Base-by-base conservation (phyloP, 2,329 filamentous ascomycete genomes). In the Cytospora schulzeri region DNA sequence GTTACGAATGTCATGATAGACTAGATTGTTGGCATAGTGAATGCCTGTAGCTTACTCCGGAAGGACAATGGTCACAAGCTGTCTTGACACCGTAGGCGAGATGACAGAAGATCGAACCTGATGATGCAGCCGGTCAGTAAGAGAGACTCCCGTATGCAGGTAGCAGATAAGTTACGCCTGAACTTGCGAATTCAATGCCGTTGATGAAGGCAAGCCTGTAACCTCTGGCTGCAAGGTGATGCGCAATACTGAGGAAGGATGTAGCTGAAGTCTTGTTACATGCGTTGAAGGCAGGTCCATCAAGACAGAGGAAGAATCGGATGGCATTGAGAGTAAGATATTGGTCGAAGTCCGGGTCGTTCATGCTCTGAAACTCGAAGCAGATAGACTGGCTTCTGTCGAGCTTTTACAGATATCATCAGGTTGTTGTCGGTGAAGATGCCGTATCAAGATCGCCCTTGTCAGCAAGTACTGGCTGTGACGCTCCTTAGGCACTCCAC, bases 221-320 rank as follows among this genome's bases (percentile, higher is more conserved):
- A 0, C 85, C 83, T n/a, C 77, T 75, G 0, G 71, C 72, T 59
- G 87, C 79, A 65, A 90, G 83, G 64, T 77, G 80, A 62, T 82
- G 79, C 48, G 90, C 85, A 70, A 87, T 78, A 5, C 74, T 71
- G 38, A 84, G 77, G 28, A 73, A 71, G 4, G 53, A 55, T 28
- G 56, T 52, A 24, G 38, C 54, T 64, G 51, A 55, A 9, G 29
- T 50, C 29, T 31, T 57, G 35, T 67, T 55, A 75, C 70, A 22
- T 19, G 33, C 6, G n/a, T n/a, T 38, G 48, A 60, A 63, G 33
- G 54, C 64, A n/a, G 66, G 63, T 7, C 88, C 89, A 72, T 91
- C 87, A 68, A 91, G 88, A 60, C 84, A 85, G 78, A 93, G 83
- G 60, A 92, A 76, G 69, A 92, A 91, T 71, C 90, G 88, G 4